These are phyloP conservation scores for Lactarius tabidus DNA, from an alignment of 768 basidiomycete species.

Conservation along the genomic window DNA sequence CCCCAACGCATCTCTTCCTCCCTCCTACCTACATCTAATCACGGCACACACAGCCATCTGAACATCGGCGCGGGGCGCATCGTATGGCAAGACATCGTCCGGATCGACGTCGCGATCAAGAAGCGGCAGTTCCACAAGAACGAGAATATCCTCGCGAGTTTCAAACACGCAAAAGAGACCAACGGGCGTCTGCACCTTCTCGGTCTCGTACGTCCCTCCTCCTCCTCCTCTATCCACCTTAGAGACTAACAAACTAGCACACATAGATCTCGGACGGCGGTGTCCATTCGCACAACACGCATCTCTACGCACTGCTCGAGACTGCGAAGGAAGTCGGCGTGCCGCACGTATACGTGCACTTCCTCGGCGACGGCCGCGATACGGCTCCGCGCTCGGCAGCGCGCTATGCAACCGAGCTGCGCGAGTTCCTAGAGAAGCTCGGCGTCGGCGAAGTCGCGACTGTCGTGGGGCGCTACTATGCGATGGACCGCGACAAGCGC, in stretches of 20 bases:
- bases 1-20: not conserved
- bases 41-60: constrained; percentile 57
- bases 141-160: constrained; percentile 62
- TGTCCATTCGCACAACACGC: constrained; percentile 93
- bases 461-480: constrained; percentile 88
- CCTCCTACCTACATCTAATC: not conserved
- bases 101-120: constrained; percentile 89
- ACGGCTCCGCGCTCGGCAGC: constrained; percentile 84
- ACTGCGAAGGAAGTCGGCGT: constrained; percentile 83
- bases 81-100: constrained; percentile 97
- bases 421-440: constrained; percentile 73
- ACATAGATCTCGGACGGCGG: constrained; percentile 86
- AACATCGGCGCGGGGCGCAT: constrained; percentile 94
- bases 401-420: constrained; percentile 71
- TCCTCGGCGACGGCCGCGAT: constrained; percentile 92
- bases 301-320: constrained; percentile 87
- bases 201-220: constrained; percentile 59
- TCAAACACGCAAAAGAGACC: constrained; percentile 73
- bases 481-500: constrained; percentile 95
- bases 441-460: constrained; percentile 79
- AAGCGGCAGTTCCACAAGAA: constrained; percentile 84
- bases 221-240: not conserved
- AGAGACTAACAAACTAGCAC: not conserved
- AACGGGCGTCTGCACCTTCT: constrained; percentile 86
- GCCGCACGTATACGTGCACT: constrained; percentile 86